Conservation (phyloP, 257 asterid genomes). For the Cordia subcordata region DNA sequence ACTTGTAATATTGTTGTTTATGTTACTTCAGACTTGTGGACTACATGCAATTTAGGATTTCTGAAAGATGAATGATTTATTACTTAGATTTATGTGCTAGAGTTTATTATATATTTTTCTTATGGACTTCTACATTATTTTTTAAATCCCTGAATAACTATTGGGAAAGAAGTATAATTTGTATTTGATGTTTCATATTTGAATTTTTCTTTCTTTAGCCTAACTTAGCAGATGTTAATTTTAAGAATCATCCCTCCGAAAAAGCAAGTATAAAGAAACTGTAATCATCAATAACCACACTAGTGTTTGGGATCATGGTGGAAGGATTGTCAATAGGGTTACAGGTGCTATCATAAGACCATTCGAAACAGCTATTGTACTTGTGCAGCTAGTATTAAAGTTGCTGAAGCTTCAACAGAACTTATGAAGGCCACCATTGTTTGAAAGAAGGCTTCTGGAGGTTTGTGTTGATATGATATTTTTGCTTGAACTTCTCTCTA, state of each 20-base stretch:
- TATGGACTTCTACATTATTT: no score
- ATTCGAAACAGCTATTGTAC: slow-evolving; percentile 89
- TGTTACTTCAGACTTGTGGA: no score
- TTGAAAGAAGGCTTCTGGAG: slow-evolving; percentile 78
- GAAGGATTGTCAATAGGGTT: slow-evolving; percentile 96
- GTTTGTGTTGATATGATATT: slow-evolving; percentile 21
- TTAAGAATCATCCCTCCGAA: slow-evolving; percentile 74
- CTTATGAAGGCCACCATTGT: slow-evolving; percentile 93
- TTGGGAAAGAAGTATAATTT: no score
- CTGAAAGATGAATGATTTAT: no score
- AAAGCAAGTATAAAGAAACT: slow-evolving; percentile 92
- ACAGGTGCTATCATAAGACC: slow-evolving; percentile 82
- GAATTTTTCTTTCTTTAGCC: not conserved
- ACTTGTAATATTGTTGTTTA: no score
- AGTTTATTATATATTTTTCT: no score
- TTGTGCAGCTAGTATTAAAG: slow-evolving; percentile 92
- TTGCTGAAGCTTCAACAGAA: slow-evolving; percentile 85
- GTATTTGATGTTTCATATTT: not conserved
- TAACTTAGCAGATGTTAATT: slow-evolving; percentile 19
- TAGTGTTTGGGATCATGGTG: slow-evolving; percentile 98
- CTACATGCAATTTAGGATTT: no score
- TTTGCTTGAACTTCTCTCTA: no score
- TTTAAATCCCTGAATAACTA: no score
- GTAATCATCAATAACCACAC: slow-evolving; percentile 68
- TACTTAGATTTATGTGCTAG: no score